phyloP scores from a whole-genome alignment of 768 basidiomycete genomes.

The Phaffia australis region DNA sequence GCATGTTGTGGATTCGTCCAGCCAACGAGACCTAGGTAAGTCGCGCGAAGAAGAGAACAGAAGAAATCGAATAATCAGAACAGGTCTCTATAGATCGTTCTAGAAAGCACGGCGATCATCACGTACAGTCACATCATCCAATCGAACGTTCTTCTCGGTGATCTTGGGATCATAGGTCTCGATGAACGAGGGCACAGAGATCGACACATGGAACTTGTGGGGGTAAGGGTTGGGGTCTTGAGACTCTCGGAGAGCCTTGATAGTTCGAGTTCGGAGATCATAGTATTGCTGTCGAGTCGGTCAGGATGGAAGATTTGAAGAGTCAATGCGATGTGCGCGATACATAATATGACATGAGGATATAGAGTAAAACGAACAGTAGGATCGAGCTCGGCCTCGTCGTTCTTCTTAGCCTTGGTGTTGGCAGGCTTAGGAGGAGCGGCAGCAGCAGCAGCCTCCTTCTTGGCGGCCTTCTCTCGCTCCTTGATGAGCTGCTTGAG shows the following conservation, averaged over 20 bases:
- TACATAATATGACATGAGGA: neutral
- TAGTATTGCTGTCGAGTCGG: conserved; percentile 73
- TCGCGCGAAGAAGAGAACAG: neutral
- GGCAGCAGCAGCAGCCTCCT: conserved; percentile 47
- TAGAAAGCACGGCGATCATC: neutral
- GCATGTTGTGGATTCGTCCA: conserved; percentile 84
- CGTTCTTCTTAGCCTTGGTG: conserved; percentile 35
- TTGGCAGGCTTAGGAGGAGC: conserved; percentile 12
- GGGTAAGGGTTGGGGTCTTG: conserved; percentile 90
- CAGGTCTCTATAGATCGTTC: neutral
- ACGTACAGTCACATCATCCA: conserved; percentile 41
- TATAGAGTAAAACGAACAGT: conserved; percentile 52
- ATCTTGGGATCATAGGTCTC: conserved; percentile 49
- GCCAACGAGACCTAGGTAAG: conserved; percentile 50
- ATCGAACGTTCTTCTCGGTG: conserved; percentile 37
- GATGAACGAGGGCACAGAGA: conserved; percentile 64
- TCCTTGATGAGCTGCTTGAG: conserved; percentile 87
- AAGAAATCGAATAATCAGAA: neutral
- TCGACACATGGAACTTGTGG: conserved; percentile 91
- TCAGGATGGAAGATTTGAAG: neutral
- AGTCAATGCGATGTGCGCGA: neutral
- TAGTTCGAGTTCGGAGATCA: conserved; percentile 79
- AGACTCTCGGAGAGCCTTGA: conserved; percentile 70
- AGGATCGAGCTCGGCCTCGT: conserved; percentile 78
- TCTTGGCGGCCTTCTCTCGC: conserved; percentile 59